Percentiles rank a stretch among this genome's conserved stretches.
Evolutionary conservation across 805 yeast genomes (phyloP).

Genomic region (Candida namnaoensis): DNA sequence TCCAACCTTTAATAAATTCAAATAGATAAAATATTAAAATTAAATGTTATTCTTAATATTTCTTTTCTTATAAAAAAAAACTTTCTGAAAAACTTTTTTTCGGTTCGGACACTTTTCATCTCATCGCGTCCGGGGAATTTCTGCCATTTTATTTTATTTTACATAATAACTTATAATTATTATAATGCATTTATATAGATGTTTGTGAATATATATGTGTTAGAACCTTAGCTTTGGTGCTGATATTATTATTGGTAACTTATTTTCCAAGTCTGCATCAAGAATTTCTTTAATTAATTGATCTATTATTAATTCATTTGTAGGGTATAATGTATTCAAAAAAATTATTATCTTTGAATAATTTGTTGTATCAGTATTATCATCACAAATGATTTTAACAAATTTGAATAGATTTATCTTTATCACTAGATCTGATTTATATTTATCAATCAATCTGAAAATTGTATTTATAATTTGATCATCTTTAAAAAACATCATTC

Average conservation of each 20-base stretch:
- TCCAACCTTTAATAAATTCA: slow-evolving; percentile 7
- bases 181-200: no score
- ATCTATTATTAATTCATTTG: slow-evolving; percentile 11
- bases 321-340: slow-evolving; percentile 2
- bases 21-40: background rate
- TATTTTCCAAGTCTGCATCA: background rate
- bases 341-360: slow-evolving; percentile 4
- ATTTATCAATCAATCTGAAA: slow-evolving; percentile 4
- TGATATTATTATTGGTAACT: no score
- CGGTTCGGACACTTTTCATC: slow-evolving; percentile 3
- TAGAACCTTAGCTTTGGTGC: no score
- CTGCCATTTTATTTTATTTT: no score
- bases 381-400: slow-evolving; percentile 7
- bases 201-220: no score
- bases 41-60: no score
- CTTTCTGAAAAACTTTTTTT: slow-evolving; percentile 1
- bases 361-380: slow-evolving; percentile 7
- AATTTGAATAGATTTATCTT: slow-evolving; percentile 14
- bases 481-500: slow-evolving; percentile 10
- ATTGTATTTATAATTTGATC: slow-evolving; percentile 5
- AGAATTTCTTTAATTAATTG: slow-evolving; percentile 14
- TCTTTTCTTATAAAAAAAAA: slow-evolving; percentile 1
- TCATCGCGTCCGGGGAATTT: slow-evolving; percentile 1
- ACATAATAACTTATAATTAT: no score
- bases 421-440: slow-evolving; percentile 7